Evolutionary conservation across 192 early-diverging fungal species (phyloP).

Genomic region (Gonapodya prolifera): DNA sequence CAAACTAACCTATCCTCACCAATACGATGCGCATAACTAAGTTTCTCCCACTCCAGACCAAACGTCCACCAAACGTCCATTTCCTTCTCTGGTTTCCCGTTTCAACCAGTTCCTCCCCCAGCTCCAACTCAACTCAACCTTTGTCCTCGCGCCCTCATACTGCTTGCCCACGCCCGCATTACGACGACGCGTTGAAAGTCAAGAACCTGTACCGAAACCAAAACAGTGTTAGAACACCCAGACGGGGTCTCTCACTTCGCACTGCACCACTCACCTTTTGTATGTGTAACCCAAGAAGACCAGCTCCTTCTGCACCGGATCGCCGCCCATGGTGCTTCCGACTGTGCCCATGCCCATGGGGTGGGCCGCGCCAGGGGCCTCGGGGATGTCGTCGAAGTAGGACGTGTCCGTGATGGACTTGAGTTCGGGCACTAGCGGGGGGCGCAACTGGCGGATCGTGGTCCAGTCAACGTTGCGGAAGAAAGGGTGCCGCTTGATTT

Average conservation of each 20-base stretch:
- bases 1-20: too few species aligned
- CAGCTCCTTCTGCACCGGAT: constrained; percentile 69
- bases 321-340: constrained; percentile 1
- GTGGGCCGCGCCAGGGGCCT: constrained; percentile 28
- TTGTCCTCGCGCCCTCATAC: too few species aligned
- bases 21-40: too few species aligned
- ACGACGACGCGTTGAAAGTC: background rate
- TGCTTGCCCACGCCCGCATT: too few species aligned
- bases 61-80: too few species aligned
- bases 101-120: too few species aligned
- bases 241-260: too few species aligned
- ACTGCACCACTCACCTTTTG: constrained; percentile 31
- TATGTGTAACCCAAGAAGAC: constrained; percentile 99
- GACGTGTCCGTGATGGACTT: constrained; percentile 93
- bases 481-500: constrained; percentile 88
- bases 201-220: background rate
- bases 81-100: too few species aligned
- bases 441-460: constrained; percentile 62
- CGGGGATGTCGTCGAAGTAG: constrained; percentile 92
- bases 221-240: too few species aligned
- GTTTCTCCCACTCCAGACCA: too few species aligned
- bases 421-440: constrained; percentile 86
- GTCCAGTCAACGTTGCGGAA: constrained; percentile 91
- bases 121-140: too few species aligned
- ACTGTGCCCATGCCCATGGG: background rate